Percentiles rank a stretch among this genome's conserved stretches.
These are phyloP conservation scores for Elaeis guineensis DNA, from an alignment of 176 grass and related monocot genomes.

Conservation along the genomic window DNA sequence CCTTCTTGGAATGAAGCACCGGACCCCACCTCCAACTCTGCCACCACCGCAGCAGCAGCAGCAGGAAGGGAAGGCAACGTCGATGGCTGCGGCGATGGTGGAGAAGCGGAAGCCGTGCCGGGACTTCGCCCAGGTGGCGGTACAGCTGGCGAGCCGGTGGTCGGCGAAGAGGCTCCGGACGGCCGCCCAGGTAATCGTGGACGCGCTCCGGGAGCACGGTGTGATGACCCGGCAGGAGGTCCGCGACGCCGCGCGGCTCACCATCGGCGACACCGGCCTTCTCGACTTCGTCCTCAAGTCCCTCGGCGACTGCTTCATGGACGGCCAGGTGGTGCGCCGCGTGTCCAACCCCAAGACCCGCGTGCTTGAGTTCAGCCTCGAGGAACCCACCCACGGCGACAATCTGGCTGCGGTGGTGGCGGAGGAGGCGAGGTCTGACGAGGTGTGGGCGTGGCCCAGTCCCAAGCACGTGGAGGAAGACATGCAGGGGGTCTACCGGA, in stretches of 20 bases:
- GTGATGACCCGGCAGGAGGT: slow-evolving; percentile 69
- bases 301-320: slow-evolving; percentile 58
- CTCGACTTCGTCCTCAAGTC: slow-evolving; percentile 94
- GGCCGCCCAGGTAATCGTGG: slow-evolving; percentile 73
- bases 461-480: slow-evolving; percentile 39
- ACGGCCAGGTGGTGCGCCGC: slow-evolving; percentile 52
- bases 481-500: slow-evolving; percentile 49
- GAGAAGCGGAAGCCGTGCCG: slow-evolving; percentile 29
- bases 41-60: slow-evolving; percentile 5
- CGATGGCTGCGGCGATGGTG: no score
- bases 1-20: slow-evolving; percentile 68
- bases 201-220: slow-evolving; percentile 48
- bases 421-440: slow-evolving; percentile 9
- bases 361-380: slow-evolving; percentile 70
- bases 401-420: slow-evolving; percentile 2
- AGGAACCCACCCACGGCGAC: slow-evolving; percentile 20
- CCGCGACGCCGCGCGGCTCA: slow-evolving; percentile 67
- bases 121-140: slow-evolving; percentile 59
- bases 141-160: slow-evolving; percentile 52
- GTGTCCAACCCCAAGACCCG: slow-evolving; percentile 45
- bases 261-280: slow-evolving; percentile 85
- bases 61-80: no score
- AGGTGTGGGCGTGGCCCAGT: slow-evolving; percentile 30
- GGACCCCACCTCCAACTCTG: slow-evolving; percentile 12
- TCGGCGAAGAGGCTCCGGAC: slow-evolving; percentile 50